Base-by-base conservation (phyloP, 2,329 filamentous ascomycete genomes). In the Allantophomopsis lycopodina region DNA sequence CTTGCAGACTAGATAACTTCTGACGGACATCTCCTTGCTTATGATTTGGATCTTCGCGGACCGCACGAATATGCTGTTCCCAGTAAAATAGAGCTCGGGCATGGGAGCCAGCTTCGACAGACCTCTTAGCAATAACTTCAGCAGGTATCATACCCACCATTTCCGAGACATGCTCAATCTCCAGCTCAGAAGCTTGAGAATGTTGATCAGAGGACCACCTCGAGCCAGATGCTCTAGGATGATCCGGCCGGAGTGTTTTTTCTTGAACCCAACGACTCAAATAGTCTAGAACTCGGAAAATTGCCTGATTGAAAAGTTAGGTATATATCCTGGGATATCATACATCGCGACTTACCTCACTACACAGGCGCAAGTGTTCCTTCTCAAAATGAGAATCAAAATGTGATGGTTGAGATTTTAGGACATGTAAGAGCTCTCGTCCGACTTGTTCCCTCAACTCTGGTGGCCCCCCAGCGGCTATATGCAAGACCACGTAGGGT, bases 21-120 rank as follows among this genome's bases (percentile, higher is more conserved):
- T 68, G 65, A 1, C 63, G 36, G 28, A 20, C 18, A 34, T 42
- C 36, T 30, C 44, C 40, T 13, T 39, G 43, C 8, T 43, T 33
- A 31, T 52, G 44, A 28, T 28, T 28, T 58, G 1, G 66, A 65
- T 18, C 63, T 54, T 38, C 32, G 30, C 46, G 45, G 15, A 51
- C 47, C 37, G 77, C 68, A 21, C 79, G 73, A 41, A 88, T 88
- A 55, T 94, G 83, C 50, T 94, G 86, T 59, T 99, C 91, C 65
- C 93, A 83, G 54, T 96, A 85, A 54, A 94, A 95, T 14, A 98
- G 65, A 1, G 93, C 91, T 38, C 91, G 76, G 7, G 91, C 80
- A 55, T 89, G 96, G 7, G 93, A 91, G 43, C 84, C 85, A 60
- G 89, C 96, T 53, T 95, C 84, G n/a, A 94, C 76, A 8, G 91